These are phyloP conservation scores for Dioscorea cayenensis DNA, from an alignment of 116 monocot genomes.

Conservation along the genomic window DNA sequence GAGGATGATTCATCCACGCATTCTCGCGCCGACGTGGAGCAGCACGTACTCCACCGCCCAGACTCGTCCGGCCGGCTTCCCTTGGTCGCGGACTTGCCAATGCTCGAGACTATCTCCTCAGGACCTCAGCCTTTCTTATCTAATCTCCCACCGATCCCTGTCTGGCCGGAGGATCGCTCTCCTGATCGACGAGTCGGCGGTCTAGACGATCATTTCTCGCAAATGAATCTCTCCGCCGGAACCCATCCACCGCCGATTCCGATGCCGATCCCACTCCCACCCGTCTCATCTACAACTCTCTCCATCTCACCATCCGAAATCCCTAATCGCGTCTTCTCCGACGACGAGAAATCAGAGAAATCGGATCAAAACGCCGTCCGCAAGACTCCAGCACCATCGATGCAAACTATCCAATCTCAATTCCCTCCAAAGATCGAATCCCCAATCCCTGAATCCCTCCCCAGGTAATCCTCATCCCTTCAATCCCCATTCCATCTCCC, in stretches of 20 bases:
- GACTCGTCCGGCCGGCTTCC: conserved; percentile 36
- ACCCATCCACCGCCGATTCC: conserved; percentile 6
- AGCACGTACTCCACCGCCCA: conserved; percentile 13
- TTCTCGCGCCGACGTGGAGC: conserved; percentile 19
- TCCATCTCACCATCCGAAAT: conserved; percentile 43
- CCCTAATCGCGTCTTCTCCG: conserved; percentile 27
- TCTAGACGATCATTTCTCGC: conserved; percentile 68
- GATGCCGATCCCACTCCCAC: neutral
- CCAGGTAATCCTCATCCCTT: conserved; percentile 11
- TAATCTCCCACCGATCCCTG: conserved; percentile 72
- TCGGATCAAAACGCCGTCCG: conserved; percentile 31
- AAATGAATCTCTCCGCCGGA: conserved; percentile 26
- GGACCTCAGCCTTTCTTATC: conserved; percentile 46
- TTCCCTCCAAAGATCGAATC: conserved; percentile 6
- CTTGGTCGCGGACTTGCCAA: conserved; percentile 59
- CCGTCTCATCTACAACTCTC: conserved; percentile 9
- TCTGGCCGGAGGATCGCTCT: conserved; percentile 54
- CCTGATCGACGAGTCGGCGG: conserved; percentile 20
- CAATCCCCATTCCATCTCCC: neutral
- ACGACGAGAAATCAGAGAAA: conserved; percentile 69
- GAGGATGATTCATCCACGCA: conserved; percentile 47
- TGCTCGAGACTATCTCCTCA: conserved; percentile 67
- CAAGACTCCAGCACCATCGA: neutral
- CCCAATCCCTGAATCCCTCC: conserved; percentile 5
- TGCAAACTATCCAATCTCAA: conserved; percentile 5